A percentile compares a stretch with the other conserved stretches of the same genome.
phyloP scores from a whole-genome alignment of 2,329 filamentous ascomycete genomes.

The Dactylellina leptospora region DNA sequence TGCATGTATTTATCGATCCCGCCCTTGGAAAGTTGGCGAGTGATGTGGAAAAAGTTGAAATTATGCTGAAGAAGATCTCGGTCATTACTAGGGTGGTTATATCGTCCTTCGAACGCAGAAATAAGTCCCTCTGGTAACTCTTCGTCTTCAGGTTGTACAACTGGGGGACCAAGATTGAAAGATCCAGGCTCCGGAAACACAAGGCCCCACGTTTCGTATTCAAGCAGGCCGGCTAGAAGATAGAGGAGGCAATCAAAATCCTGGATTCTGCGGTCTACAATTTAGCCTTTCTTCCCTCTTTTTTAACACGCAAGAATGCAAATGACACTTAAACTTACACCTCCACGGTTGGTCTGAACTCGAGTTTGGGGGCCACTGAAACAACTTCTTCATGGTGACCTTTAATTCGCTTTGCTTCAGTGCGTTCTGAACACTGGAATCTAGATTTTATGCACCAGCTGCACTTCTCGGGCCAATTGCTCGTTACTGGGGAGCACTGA shows the following conservation, averaged over 20 bases:
- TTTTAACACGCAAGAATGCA: neutral
- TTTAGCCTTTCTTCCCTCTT: no score
- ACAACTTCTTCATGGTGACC: no score
- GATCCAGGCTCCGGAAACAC: neutral
- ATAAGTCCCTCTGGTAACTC: neutral
- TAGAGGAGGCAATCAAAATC: slow-evolving; percentile 27
- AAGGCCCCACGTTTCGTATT: slow-evolving; percentile 1
- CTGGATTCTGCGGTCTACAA: neutral
- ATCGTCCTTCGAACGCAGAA: neutral
- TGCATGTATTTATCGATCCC: neutral
- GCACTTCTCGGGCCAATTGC: slow-evolving; percentile 5
- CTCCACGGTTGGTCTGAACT: slow-evolving; percentile 1
- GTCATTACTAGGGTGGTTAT: neutral
- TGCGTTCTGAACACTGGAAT: slow-evolving; percentile 16
- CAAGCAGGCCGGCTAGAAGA: slow-evolving; percentile 11
- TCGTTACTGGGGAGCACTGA: neutral
- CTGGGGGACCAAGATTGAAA: no score
- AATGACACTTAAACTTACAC: slow-evolving; percentile 1
- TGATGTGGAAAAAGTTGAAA: neutral
- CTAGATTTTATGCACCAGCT: slow-evolving; percentile 17
- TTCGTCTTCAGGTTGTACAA: neutral
- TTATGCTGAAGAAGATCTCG: neutral
- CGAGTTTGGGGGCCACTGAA: neutral
- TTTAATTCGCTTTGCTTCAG: no score
- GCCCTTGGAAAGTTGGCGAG: neutral